These are phyloP conservation scores for Penicillium sp. DNA, from an alignment of 2,329 filamentous ascomycete genomes.

Conservation along the genomic window DNA sequence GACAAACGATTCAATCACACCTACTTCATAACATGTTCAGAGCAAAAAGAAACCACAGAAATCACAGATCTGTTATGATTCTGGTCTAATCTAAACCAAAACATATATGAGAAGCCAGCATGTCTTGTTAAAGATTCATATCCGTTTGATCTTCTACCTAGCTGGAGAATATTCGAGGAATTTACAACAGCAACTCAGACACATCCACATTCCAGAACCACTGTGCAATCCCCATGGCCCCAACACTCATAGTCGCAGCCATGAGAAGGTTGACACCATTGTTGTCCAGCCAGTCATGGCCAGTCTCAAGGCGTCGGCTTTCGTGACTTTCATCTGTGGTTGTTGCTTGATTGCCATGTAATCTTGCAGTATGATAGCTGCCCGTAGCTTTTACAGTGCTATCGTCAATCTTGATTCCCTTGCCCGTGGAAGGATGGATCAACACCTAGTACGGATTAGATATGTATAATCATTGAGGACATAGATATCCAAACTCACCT, in stretches of 20 bases:
- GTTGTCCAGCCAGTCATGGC: conserved; percentile 78
- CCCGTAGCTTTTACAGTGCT: conserved; percentile 17
- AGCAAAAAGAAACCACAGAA: no score
- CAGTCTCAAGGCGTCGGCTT: conserved; percentile 65
- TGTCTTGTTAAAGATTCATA: background rate
- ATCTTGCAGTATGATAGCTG: conserved; percentile 30
- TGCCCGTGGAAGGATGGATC: conserved; percentile 34
- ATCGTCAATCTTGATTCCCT: conserved; percentile 17
- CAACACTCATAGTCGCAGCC: conserved; percentile 77
- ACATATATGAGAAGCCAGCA: no score
- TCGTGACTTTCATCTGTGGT: conserved; percentile 46
- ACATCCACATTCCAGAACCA: conserved; percentile 35
- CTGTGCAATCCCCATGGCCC: conserved; percentile 63
- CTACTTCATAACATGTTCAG: no score
- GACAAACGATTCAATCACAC: no score
- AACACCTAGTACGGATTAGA: conserved; percentile 31
- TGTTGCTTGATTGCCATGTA: conserved; percentile 22
- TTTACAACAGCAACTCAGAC: conserved; percentile 14
- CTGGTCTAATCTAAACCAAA: no score
- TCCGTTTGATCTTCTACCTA: background rate
- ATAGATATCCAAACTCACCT: conserved; percentile 42
- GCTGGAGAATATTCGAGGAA: background rate
- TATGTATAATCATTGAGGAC: background rate
- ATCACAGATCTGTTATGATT: no score
- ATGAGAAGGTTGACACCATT: conserved; percentile 94